Conservation (phyloP, 2,329 filamentous ascomycete genomes). For the Arthrobotrys musiformis region DNA sequence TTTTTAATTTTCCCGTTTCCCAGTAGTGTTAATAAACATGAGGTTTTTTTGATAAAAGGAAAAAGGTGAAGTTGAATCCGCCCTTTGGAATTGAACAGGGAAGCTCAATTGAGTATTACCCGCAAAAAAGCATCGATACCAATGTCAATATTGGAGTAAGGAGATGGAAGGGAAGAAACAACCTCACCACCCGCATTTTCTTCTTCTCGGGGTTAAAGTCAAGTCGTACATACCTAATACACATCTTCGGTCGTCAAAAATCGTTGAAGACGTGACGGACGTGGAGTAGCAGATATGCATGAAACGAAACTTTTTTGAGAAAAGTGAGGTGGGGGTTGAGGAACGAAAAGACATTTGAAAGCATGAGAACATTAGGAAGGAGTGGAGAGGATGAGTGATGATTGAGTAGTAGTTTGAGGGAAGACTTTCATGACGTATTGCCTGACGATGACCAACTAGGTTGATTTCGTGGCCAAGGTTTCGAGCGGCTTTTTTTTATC, state of each 20-base stretch:
- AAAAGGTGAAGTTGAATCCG: not conserved
- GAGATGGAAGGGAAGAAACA: not conserved
- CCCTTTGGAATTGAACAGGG: not conserved
- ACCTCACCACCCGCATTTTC: not conserved
- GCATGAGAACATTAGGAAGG: not conserved
- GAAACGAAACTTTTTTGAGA: not conserved
- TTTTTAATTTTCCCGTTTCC: not conserved
- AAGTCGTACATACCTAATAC: not conserved
- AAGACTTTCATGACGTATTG: not conserved
- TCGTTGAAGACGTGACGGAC: not conserved
- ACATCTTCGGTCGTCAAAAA: not conserved
- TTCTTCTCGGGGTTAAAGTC: not conserved
- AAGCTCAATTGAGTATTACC: not conserved
- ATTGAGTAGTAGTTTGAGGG: not conserved
- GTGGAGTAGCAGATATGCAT: not conserved
- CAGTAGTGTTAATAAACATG: not conserved
- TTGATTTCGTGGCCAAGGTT: conserved; percentile 7
- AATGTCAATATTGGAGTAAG: too few species aligned
- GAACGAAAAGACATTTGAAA: not conserved
- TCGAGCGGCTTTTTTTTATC: not conserved
- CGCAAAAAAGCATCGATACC: not conserved
- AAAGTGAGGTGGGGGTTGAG: not conserved
- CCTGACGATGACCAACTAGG: conserved; percentile 5
- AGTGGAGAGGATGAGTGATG: not conserved
- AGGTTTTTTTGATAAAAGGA: not conserved